These are phyloP conservation scores for Beta vulgaris DNA, from an alignment of 148 eudicot species.

Conservation along the genomic window DNA sequence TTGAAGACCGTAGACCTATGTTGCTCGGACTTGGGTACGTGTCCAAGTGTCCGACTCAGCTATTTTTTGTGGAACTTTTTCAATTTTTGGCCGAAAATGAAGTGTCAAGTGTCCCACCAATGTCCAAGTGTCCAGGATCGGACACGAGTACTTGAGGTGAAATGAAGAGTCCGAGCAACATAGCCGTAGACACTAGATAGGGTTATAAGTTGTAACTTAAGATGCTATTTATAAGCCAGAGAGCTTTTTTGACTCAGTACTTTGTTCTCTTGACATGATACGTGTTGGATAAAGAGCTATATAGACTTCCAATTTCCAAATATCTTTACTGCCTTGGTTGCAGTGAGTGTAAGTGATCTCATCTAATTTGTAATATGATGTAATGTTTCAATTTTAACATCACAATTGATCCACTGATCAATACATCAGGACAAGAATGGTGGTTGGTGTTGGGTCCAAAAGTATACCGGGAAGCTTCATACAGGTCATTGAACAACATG, in stretches of 20 bases:
- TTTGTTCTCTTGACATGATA: neutral
- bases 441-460: slow-evolving; percentile 91
- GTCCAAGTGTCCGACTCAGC: too few relatives aligned
- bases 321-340: neutral
- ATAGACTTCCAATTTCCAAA: too few relatives aligned
- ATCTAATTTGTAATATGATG: slow-evolving; percentile 9
- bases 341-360: slow-evolving; percentile 8
- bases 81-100: too few relatives aligned
- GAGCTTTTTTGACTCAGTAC: neutral
- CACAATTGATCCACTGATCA: slow-evolving; percentile 22
- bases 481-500: slow-evolving; percentile 71
- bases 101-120: too few relatives aligned
- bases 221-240: neutral
- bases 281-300: neutral
- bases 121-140: too few relatives aligned
- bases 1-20: neutral
- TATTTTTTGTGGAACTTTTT: too few relatives aligned
- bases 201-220: neutral
- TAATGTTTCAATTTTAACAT: slow-evolving; percentile 11
- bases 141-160: too few relatives aligned
- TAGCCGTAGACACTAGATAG: too few relatives aligned
- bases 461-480: slow-evolving; percentile 69
- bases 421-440: slow-evolving; percentile 87
- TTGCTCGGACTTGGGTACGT: too few relatives aligned
- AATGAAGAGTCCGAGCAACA: too few relatives aligned